phyloP scores from a whole-genome alignment of 306 rosid species.

The Adenanthera pavonina region DNA sequence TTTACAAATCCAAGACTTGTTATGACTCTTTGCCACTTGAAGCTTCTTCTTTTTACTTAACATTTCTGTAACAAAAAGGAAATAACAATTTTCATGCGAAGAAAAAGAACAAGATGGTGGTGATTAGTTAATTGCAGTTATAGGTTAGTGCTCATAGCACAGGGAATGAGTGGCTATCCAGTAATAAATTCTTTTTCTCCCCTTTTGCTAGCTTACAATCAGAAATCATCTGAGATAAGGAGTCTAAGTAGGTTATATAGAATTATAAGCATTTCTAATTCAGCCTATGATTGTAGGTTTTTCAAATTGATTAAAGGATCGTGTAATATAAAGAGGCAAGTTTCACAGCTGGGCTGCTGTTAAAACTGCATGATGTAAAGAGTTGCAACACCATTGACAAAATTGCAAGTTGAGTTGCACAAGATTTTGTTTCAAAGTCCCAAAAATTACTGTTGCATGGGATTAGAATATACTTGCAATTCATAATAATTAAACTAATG shows the following conservation, averaged over 20 bases:
- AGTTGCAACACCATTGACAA: background rate
- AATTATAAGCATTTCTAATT: background rate
- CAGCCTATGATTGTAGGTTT: background rate
- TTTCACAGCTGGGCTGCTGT: background rate
- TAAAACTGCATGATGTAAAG: background rate
- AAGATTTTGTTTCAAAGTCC: background rate
- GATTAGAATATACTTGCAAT: slow-evolving; percentile 5
- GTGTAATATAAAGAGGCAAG: background rate
- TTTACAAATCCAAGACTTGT: background rate
- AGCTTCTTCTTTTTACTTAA: slow-evolving; percentile 31
- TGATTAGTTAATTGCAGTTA: background rate
- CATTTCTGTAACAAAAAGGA: background rate
- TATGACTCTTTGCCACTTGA: slow-evolving; percentile 26
- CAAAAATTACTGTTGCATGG: background rate
- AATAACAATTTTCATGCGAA: background rate
- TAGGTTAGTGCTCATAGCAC: background rate
- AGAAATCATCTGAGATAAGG: background rate
- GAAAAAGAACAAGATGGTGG: slow-evolving; percentile 11
- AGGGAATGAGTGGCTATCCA: background rate
- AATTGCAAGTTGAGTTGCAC: background rate
- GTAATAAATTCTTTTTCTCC: background rate
- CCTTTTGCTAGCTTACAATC: background rate
- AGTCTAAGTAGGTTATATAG: background rate
- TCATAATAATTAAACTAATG: background rate
- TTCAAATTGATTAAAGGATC: background rate